Evolutionary conservation across 305 asterid species (phyloP), one percentile per base, ranked within the genome.

Genomic region (Fraxinus albicans): DNA sequence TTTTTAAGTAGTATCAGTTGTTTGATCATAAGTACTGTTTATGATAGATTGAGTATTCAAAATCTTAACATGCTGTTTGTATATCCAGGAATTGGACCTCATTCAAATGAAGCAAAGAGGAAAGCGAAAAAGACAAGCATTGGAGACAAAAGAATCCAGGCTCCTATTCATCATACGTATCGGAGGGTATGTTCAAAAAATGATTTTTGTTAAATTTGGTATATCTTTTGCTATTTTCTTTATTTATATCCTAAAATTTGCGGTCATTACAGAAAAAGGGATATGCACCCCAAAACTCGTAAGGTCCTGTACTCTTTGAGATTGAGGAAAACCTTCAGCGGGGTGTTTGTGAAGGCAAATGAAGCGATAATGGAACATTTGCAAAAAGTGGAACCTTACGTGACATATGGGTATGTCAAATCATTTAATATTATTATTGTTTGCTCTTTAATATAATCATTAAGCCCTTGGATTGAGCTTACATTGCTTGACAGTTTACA

Each of bases 371-470:
- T 92, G 92, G 94, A 89, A 78, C 82, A 89, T 60, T 87, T 96
- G 88, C 89, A 80, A 82, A 92, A 91, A 86, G 97, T 96, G 89
- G 98, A 96, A 87, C 99, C 98, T 63, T 96, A 85, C 72, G 89
- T 96, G 35, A 92, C 99, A 50, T 94, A 94, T 80, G 99, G 99
- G 99, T 96, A 93, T 38, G 93, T 79, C 83, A 34, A 50, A 50
- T 50, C 19, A 13, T 47, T 47, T 13, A 47, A 50, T 50, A 50
- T 15, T 13, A 5, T 50, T 15, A 15, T 50, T 44, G 55, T 44
- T 44, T 12, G n/a, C n/a, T 12, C 55, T 12, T 44, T 13, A 12
- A 10, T 44, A 44, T 44, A 44, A 44, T 44, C 17, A 44, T 44
- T 44, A 44, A 2, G 60, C 19, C 7, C 60, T 47, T 47, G 60